A percentile compares a stretch with the other conserved stretches of the same genome.
Evolutionary conservation across 805 yeast genomes (phyloP).

Genomic region (Isabelozyma rhagii): DNA sequence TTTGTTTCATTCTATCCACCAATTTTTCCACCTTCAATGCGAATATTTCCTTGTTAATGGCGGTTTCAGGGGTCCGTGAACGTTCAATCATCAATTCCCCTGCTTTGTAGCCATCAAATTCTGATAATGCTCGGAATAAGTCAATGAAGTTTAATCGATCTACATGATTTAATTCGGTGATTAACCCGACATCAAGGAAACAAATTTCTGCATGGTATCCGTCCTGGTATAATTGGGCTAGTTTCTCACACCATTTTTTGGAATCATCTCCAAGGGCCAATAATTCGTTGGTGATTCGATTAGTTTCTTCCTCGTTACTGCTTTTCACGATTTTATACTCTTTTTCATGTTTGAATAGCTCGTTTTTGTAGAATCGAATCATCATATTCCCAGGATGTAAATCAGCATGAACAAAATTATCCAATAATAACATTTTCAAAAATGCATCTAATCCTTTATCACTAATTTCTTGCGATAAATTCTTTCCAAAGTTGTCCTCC

Average conservation of each 20-base stretch:
- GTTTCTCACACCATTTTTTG: conserved; percentile 43
- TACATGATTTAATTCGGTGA: conserved; percentile 76
- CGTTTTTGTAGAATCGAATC: conserved; percentile 61
- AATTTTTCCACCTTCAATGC: conserved; percentile 83
- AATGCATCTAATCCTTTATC: conserved; percentile 89
- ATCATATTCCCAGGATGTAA: conserved; percentile 95
- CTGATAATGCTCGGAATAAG: conserved; percentile 81
- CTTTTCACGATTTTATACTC: conserved; percentile 42
- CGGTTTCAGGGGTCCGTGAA: conserved; percentile 92
- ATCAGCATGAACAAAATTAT: conserved; percentile 95
- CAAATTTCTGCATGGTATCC: conserved; percentile 84
- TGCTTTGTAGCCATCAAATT: conserved; percentile 90
- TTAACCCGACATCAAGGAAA: conserved; percentile 89
- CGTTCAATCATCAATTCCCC: conserved; percentile 96
- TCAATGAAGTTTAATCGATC: conserved; percentile 87
- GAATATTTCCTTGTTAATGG: conserved; percentile 76
- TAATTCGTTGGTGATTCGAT: conserved; percentile 42
- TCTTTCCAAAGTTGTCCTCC: conserved; percentile 41
- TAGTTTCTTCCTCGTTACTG: conserved; percentile 44
- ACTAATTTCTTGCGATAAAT: conserved; percentile 64
- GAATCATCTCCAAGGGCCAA: conserved; percentile 29
- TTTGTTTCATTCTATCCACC: conserved; percentile 73
- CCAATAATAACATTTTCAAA: conserved; percentile 85
- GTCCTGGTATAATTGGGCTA: conserved; percentile 45
- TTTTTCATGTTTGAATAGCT: conserved; percentile 37